These are phyloP conservation scores for Yamadazyma tumulicola DNA, from an alignment of 805 yeast genomes.

Conservation along the genomic window DNA sequence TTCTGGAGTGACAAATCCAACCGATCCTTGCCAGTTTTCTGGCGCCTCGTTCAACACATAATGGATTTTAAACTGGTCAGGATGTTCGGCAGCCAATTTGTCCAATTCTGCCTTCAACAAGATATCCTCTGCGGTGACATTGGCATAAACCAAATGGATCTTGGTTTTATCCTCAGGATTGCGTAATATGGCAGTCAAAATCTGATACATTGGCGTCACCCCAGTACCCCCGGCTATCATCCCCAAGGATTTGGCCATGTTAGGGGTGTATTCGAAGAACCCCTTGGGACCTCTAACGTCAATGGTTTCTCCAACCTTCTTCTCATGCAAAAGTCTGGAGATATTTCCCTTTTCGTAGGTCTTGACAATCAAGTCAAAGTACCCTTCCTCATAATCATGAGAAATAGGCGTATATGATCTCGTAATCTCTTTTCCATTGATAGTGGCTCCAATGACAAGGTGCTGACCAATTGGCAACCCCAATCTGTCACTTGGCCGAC, in stretches of 20 bases:
- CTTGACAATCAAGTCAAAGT: slow-evolving; percentile 81
- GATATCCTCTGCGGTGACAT: slow-evolving; percentile 75
- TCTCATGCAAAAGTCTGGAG: slow-evolving; percentile 66
- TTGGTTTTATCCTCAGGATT: slow-evolving; percentile 79
- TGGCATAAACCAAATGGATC: slow-evolving; percentile 75
- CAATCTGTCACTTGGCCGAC: slow-evolving; percentile 65
- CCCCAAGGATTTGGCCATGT: slow-evolving; percentile 67
- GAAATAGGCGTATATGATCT: slow-evolving; percentile 92
- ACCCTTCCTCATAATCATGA: slow-evolving; percentile 72
- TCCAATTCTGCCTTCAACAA: slow-evolving; percentile 79
- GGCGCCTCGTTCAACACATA: slow-evolving; percentile 76
- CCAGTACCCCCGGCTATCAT: slow-evolving; percentile 99
- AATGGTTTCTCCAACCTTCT: slow-evolving; percentile 75
- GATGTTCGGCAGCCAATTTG: slow-evolving; percentile 50
- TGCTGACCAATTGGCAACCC: slow-evolving; percentile 96
- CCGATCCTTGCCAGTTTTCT: slow-evolving; percentile 69
- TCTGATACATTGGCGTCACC: slow-evolving; percentile 93
- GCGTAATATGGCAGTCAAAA: slow-evolving; percentile 72
- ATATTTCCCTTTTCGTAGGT: slow-evolving; percentile 83
- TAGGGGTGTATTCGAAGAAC: slow-evolving; percentile 75
- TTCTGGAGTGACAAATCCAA: slow-evolving; percentile 79
- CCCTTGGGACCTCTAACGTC: slow-evolving; percentile 91
- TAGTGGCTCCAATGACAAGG: slow-evolving; percentile 70
- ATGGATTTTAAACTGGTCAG: slow-evolving; percentile 59
- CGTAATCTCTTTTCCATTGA: slow-evolving; percentile 75